These are phyloP conservation scores for Vitis hybrid DNA, from an alignment of 177 flowering plant genomes.

Conservation along the genomic window DNA sequence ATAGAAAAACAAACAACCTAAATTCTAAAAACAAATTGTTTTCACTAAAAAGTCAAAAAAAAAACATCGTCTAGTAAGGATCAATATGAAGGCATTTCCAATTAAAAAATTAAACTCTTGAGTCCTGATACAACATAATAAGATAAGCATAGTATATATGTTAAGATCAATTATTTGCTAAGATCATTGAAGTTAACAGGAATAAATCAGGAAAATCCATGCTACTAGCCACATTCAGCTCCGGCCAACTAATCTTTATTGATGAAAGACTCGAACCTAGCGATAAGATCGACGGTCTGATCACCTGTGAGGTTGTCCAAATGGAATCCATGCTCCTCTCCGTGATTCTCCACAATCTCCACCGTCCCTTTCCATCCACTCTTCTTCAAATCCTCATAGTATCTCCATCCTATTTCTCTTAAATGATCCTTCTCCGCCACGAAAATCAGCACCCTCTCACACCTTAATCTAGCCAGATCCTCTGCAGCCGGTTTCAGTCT, in stretches of 20 bases:
- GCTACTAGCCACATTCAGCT: too few relatives aligned
- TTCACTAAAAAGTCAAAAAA: too few relatives aligned
- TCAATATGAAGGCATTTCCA: too few relatives aligned
- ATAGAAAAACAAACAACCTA: too few relatives aligned
- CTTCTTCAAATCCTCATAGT: conserved; percentile 12
- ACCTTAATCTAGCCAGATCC: conserved; percentile 25
- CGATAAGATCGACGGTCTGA: conserved; percentile 9
- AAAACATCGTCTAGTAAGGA: too few relatives aligned
- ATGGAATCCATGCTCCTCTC: conserved; percentile 16
- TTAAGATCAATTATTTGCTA: too few relatives aligned
- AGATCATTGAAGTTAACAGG: too few relatives aligned
- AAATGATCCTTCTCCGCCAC: conserved; percentile 32
- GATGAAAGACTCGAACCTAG: conserved; percentile 15
- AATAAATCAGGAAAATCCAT: too few relatives aligned
- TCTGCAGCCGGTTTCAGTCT: conserved; percentile 21
- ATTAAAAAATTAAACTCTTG: too few relatives aligned
- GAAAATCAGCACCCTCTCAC: conserved; percentile 27
- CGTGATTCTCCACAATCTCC: conserved; percentile 15
- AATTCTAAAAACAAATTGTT: too few relatives aligned
- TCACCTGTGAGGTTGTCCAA: background rate
- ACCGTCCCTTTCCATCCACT: conserved; percentile 20
- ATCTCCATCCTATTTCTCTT: conserved; percentile 5
- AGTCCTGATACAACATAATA: too few relatives aligned
- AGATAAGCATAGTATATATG: too few relatives aligned
- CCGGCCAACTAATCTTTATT: background rate